phyloP scores from a whole-genome alignment of 2,329 filamentous ascomycete species.

The Cryphonectria radicalis region DNA sequence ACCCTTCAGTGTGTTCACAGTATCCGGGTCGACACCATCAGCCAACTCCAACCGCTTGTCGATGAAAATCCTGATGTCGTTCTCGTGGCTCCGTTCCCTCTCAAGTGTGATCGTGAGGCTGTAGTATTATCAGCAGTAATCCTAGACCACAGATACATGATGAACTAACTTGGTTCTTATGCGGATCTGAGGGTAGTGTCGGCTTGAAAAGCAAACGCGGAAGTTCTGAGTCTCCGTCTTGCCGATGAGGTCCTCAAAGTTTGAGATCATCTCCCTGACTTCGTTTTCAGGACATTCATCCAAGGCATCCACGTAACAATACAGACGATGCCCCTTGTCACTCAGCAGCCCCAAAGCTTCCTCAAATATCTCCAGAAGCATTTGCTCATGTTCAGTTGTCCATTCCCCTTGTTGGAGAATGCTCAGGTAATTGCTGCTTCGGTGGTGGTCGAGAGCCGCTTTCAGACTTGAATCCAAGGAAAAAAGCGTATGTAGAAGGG shows the following conservation, averaged over 20 bases:
- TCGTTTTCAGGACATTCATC: slow-evolving; percentile 52
- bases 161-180: slow-evolving; percentile 39
- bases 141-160: slow-evolving; percentile 37
- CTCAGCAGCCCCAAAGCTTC: slow-evolving; percentile 31
- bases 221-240: slow-evolving; percentile 34
- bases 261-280: slow-evolving; percentile 46
- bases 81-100: neutral
- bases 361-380: slow-evolving; percentile 34
- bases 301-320: slow-evolving; percentile 46
- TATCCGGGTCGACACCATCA: neutral
- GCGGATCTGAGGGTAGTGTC: slow-evolving; percentile 50
- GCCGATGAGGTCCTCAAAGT: slow-evolving; percentile 45
- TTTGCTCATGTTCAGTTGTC: slow-evolving; percentile 21
- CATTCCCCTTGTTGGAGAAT: neutral
- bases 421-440: neutral
- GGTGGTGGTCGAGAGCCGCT: slow-evolving; percentile 36
- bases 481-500: slow-evolving; percentile 52
- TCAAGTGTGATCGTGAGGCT: slow-evolving; percentile 10
- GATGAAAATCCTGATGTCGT: slow-evolving; percentile 13
- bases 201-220: slow-evolving; percentile 48
- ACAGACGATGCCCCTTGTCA: neutral
- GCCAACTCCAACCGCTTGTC: slow-evolving; percentile 1
- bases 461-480: slow-evolving; percentile 40
- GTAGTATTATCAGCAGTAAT: neutral
- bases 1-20: neutral